phyloP scores from a whole-genome alignment of 2,329 filamentous ascomycete species.

The Curvularia lunata region DNA sequence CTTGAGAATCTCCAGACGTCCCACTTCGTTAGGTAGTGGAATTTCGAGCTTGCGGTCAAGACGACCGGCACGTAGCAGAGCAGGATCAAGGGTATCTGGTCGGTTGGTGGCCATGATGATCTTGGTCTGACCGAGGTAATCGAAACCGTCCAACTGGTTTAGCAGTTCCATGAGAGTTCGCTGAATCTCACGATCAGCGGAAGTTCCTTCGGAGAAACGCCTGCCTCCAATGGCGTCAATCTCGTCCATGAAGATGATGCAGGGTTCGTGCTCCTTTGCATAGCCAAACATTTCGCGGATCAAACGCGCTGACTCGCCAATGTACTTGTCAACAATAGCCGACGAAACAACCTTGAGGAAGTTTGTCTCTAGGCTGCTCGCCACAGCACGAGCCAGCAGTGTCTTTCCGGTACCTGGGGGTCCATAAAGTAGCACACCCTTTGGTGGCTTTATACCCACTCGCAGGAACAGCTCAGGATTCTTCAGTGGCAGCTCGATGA shows the following conservation, averaged over 20 bases:
- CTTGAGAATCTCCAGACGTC: slow-evolving; percentile 95
- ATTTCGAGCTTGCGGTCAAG: slow-evolving; percentile 99
- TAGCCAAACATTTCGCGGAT: slow-evolving; percentile 99
- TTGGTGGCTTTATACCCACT: slow-evolving; percentile 98
- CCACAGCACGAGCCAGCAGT: slow-evolving; percentile 88
- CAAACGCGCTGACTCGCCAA: slow-evolving; percentile 94
- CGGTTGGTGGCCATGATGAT: slow-evolving; percentile 99
- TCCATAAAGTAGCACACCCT: slow-evolving; percentile 94
- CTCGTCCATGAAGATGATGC: slow-evolving; percentile 99
- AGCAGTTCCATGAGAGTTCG: slow-evolving; percentile 97
- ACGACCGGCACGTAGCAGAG: slow-evolving; percentile 87
- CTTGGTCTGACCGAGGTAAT: slow-evolving; percentile 99
- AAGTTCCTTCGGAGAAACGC: slow-evolving; percentile 95
- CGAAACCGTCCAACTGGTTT: slow-evolving; percentile 98
- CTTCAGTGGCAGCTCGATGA: slow-evolving; percentile 97
- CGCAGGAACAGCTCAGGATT: slow-evolving; percentile 97
- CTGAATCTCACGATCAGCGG: slow-evolving; percentile 97
- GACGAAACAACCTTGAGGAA: slow-evolving; percentile 99
- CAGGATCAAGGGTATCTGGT: slow-evolving; percentile 93
- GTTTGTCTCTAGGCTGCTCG: slow-evolving; percentile 95
- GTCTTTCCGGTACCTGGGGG: slow-evolving; percentile 98
- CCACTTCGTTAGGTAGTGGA: slow-evolving; percentile 94
- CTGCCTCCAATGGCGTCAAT: slow-evolving; percentile 98
- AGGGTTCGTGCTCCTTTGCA: slow-evolving; percentile 98
- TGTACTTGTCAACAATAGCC: slow-evolving; percentile 99